phyloP scores from a whole-genome alignment of 2,329 filamentous ascomycete genomes.

The Colletotrichum chlorophyti region DNA sequence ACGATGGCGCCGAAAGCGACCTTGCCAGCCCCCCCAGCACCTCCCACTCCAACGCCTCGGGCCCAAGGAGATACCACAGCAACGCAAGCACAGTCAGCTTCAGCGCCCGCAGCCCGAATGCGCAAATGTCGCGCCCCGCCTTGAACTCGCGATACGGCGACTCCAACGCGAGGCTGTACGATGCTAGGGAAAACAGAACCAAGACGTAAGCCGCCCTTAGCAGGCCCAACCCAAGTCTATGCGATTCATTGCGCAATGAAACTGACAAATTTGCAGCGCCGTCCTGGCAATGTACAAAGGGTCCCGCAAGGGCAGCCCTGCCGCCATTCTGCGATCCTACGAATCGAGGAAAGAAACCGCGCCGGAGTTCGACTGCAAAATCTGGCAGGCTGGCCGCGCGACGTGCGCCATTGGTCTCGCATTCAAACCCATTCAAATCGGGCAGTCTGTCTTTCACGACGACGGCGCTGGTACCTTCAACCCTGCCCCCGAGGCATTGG shows the following conservation, averaged over 20 bases:
- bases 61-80: conserved; percentile 70
- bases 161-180: conserved; percentile 86
- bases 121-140: conserved; percentile 60
- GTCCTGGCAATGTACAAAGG: conserved; percentile 92
- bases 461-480: conserved; percentile 94
- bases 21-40: conserved; percentile 48
- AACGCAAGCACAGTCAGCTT: conserved; percentile 86
- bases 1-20: conserved; percentile 65
- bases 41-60: conserved; percentile 49
- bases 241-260: too few relatives aligned
- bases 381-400: conserved; percentile 97
- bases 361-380: conserved; percentile 90
- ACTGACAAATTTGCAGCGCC: conserved; percentile 62
- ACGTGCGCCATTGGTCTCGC: conserved; percentile 89
- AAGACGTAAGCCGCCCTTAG: conserved; percentile 73
- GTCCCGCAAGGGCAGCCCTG: conserved; percentile 69
- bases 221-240: not conserved
- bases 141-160: conserved; percentile 74
- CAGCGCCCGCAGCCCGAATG: conserved; percentile 69
- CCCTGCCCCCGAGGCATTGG: conserved; percentile 81
- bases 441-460: conserved; percentile 92
- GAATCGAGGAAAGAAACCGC: conserved; percentile 91
- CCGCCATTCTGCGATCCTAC: conserved; percentile 87
- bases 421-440: conserved; percentile 95
- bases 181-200: conserved; percentile 82